Evolutionary conservation across 208 protist genomes (phyloP).

Genomic region (Crithidia acanthocephali): DNA sequence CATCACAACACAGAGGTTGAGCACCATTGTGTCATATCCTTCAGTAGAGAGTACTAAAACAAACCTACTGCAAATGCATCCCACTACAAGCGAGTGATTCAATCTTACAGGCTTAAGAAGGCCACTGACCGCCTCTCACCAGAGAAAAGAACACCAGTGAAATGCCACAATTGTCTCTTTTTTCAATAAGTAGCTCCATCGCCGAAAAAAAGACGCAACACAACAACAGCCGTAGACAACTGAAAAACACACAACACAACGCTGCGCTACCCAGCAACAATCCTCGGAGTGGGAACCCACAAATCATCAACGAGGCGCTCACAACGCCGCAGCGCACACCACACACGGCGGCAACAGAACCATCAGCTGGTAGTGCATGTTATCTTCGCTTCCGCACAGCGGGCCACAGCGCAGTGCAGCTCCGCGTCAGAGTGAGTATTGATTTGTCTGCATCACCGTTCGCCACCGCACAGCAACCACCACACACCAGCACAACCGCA

Average conservation of each 20-base stretch:
- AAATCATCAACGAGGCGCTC: not conserved
- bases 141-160: no score
- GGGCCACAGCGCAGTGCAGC: conserved; percentile 24
- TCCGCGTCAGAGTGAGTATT: conserved; percentile 54
- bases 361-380: conserved; percentile 62
- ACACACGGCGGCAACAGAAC: not conserved
- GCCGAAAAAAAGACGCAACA: no score
- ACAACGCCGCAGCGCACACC: not conserved
- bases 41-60: no score
- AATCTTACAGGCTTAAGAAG: no score
- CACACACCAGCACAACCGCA: not conserved
- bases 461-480: conserved; percentile 1
- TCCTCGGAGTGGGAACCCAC: no score
- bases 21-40: no score
- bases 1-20: no score
- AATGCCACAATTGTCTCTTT: no score
- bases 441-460: conserved; percentile 47
- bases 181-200: no score
- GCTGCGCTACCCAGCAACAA: not conserved
- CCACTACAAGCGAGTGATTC: no score
- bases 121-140: no score
- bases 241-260: not conserved
- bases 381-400: conserved; percentile 49
- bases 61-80: no score
- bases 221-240: not conserved